Evolutionary conservation across 352 stramenopile species (phyloP), one percentile per base, ranked within the genome.

Genomic region (Phytophthora pluvialis): DNA sequence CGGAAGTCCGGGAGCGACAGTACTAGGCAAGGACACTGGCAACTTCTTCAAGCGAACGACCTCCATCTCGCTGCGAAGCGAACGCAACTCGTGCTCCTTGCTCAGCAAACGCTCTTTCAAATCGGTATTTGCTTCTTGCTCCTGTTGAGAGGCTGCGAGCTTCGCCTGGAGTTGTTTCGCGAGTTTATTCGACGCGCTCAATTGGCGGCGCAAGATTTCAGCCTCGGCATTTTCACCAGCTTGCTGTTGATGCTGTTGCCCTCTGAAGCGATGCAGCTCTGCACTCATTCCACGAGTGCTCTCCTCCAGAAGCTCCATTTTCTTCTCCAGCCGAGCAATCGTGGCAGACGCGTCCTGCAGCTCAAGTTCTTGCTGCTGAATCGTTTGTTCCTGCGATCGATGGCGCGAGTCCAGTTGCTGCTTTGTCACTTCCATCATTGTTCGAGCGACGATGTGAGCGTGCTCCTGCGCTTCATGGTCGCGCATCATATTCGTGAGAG

Each of bases 141-240:
- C 56, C 3, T 63, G 54, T 28, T 61, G 64, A 48, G 49, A 72
- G 4, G 52, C 58, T 11, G 33, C 26, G 9, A 84, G 46, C 26
- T 83, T 77, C 15, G 64, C 6, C 35, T 81, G 64, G 16, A 81
- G 28, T 9, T 58, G 36, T 16, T 76, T 75, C 2, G 35, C 35
- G 25, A 78, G 63, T 7, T 56, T 60, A 36, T 75, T 73, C 1
- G 67, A 33, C 7, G 45, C 13, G 6, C 76, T 63, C 0, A 92
- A 62, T 6, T 64, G 66, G 10, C 73, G 63, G 5, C 81, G 73
- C 18, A 92, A 60, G 35, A 92, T 92, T 48, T 92, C 79, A 1
- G 52, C 42, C 42, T 92, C 81, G 5, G 83, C 83, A 12, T 45
- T 70, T 35, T 88, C 64, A 2, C 49, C 52, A n/a, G 77, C 52